Evolutionary conservation across 129 eudicot species (phyloP).

Genomic region (Flaveria linearis): DNA sequence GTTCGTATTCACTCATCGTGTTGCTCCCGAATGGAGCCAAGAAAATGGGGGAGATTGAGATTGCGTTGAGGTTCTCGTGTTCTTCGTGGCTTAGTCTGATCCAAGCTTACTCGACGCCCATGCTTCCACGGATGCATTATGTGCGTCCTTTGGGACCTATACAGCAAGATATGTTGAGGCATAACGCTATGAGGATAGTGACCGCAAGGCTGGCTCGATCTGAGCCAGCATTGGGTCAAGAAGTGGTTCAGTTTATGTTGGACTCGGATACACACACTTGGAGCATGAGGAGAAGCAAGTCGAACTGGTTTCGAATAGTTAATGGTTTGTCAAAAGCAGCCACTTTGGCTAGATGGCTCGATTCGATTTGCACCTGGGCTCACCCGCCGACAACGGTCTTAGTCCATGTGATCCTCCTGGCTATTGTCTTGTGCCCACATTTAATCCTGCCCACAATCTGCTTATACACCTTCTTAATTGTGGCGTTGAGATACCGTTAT

Average conservation of each 20-base stretch:
- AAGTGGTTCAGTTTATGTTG: slow-evolving; percentile 87
- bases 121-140: slow-evolving; percentile 93
- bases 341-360: slow-evolving; percentile 70
- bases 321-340: slow-evolving; percentile 76
- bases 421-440: slow-evolving; percentile 76
- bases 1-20: slow-evolving; percentile 65
- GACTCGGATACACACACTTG: slow-evolving; percentile 83
- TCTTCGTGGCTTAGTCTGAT: slow-evolving; percentile 76
- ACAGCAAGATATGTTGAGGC: slow-evolving; percentile 76
- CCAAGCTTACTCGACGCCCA: slow-evolving; percentile 74
- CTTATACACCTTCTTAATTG: slow-evolving; percentile 72
- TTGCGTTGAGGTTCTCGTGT: slow-evolving; percentile 80
- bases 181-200: slow-evolving; percentile 81
- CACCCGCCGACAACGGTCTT: slow-evolving; percentile 84
- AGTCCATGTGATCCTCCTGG: slow-evolving; percentile 66
- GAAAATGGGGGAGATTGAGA: slow-evolving; percentile 87
- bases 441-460: slow-evolving; percentile 70
- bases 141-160: slow-evolving; percentile 71
- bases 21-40: slow-evolving; percentile 77
- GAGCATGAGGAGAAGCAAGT: slow-evolving; percentile 97
- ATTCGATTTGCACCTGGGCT: slow-evolving; percentile 69
- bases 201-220: slow-evolving; percentile 74
- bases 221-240: slow-evolving; percentile 85
- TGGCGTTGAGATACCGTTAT: slow-evolving; percentile 55
- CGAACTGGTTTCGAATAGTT: slow-evolving; percentile 76